Percentiles rank a stretch among this genome's conserved stretches.
These are phyloP conservation scores for Entelexis paramagnoliae DNA, from an alignment of 1,139 yeast species.

Conservation along the genomic window DNA sequence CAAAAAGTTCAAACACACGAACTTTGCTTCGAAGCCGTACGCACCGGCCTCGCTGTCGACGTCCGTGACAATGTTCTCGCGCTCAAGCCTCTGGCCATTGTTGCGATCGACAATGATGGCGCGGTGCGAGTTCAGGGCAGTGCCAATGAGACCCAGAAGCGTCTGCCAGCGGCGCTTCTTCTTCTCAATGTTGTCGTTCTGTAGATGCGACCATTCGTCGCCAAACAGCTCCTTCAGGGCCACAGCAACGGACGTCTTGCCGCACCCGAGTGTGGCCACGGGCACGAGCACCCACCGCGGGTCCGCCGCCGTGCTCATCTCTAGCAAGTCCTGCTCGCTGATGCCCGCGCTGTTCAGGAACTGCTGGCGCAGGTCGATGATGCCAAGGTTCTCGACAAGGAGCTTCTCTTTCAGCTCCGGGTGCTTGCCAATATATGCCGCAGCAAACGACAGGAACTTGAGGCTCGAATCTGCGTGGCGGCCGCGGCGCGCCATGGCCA, in stretches of 20 bases:
- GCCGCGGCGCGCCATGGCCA: slow-evolving; percentile 12
- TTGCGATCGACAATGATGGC: slow-evolving; percentile 76
- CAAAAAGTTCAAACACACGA: slow-evolving; percentile 64
- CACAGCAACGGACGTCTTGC: slow-evolving; percentile 75
- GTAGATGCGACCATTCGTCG: slow-evolving; percentile 59
- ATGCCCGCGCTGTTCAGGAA: slow-evolving; percentile 44
- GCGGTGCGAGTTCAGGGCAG: background rate
- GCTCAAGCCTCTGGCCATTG: slow-evolving; percentile 61
- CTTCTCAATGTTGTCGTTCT: slow-evolving; percentile 59
- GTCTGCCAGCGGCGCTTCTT: slow-evolving; percentile 13
- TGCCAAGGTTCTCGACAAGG: slow-evolving; percentile 36
- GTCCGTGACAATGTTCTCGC: slow-evolving; percentile 55
- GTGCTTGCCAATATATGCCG: slow-evolving; percentile 3
- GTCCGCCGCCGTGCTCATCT: background rate
- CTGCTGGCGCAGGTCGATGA: slow-evolving; percentile 56
- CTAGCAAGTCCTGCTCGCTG: slow-evolving; percentile 21
- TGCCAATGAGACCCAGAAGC: slow-evolving; percentile 23
- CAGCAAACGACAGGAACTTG: slow-evolving; percentile 15
- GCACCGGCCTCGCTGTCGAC: slow-evolving; percentile 30
- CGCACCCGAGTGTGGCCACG: slow-evolving; percentile 88
- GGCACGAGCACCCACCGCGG: slow-evolving; percentile 62
- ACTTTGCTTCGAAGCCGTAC: slow-evolving; percentile 35
- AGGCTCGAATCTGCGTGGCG: slow-evolving; percentile 12
- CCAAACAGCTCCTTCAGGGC: slow-evolving; percentile 47
- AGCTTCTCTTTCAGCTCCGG: slow-evolving; percentile 9